Base-by-base conservation (phyloP, 78 protist species). In the Dictyostelium purpureum region DNA sequence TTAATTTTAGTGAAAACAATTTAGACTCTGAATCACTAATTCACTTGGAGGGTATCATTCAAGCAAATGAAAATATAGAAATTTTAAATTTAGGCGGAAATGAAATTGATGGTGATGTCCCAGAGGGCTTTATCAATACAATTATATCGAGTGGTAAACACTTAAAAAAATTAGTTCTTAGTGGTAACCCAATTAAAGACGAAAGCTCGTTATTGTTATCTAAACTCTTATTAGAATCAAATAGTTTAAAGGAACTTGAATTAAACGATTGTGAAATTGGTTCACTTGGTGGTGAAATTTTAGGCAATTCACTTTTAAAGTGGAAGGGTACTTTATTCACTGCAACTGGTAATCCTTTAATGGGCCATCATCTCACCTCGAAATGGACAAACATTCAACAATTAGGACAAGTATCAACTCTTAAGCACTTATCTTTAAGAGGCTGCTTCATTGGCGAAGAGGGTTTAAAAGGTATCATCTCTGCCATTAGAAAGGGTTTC, bases 381-480 rank as follows among this genome's bases (percentile, higher is more conserved):
- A 9, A 59, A 21, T 52, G 67, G 81, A 6, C 5, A 10, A 4
- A 35, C 10, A 31, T 10, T 7, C 43, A 7, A 45, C 31, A 31
- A 5, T 24, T 57, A 24, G 24, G 42, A 14, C 31, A 9, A 14
- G 12, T 3, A 47, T 11, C 16, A 28, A 10, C 42, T 14, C 26
- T 82, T 40, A n/a, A 67, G 16, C n/a, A 24, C 33, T 14, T 82
- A 4, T 42, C 35, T 12, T 28, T 82, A 2, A 19, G 79, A 21
- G 90, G 90, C 28, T 82, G 80, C 42, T 33, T 45, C 18, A 70
- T 82, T 47, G 80, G 70, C 21, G 90, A 82, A 42, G 61, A 82
- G 18, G 90, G 90, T 19, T 7, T 82, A 12, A 37, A 35, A 37
- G 40, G 47, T 21, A 67, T 67, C 18, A 19, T 47, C 0, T 19